phyloP scores from a whole-genome alignment of 176 grass and related monocot genomes.

The Tillandsia leiboldiana region DNA sequence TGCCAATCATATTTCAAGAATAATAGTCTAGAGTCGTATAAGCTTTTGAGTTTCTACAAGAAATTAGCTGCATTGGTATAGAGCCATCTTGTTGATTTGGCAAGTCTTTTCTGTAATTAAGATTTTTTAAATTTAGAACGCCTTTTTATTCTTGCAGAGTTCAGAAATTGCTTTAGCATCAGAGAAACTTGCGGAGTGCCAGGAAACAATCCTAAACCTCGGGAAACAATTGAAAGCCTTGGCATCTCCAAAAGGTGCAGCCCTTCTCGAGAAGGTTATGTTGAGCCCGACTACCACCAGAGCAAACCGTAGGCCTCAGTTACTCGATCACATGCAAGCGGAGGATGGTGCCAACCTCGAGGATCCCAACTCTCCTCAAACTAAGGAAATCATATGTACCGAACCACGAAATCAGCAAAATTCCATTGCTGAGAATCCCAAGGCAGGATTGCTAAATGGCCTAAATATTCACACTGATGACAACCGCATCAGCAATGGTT shows the following conservation, averaged over 20 bases:
- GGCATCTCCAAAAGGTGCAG: constrained; percentile 44
- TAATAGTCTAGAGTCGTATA: too few species aligned
- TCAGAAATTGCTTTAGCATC: constrained; percentile 57
- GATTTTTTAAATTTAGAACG: constrained; percentile 7
- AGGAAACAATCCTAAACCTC: constrained; percentile 74
- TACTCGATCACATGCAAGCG: constrained; percentile 35
- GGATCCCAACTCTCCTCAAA: constrained; percentile 29
- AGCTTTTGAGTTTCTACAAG: too few species aligned
- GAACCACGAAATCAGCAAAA: constrained; percentile 5
- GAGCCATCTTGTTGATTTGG: background rate
- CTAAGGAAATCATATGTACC: constrained; percentile 40
- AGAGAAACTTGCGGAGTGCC: constrained; percentile 67
- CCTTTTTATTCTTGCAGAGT: constrained; percentile 24
- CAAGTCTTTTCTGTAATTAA: background rate
- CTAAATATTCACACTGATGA: constrained; percentile 6
- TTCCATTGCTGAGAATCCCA: background rate
- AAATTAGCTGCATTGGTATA: background rate
- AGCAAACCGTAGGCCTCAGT: constrained; percentile 25
- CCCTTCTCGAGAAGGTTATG: constrained; percentile 43
- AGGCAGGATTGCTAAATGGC: background rate
- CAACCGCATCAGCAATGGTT: background rate
- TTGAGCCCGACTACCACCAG: constrained; percentile 10
- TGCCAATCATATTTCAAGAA: too few species aligned
- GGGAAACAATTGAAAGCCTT: constrained; percentile 82
- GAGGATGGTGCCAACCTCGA: constrained; percentile 26